Percentiles rank a stretch among this genome's conserved stretches.
Evolutionary conservation across 2,329 filamentous ascomycete species (phyloP).

Genomic region (Penicillium sp.): DNA sequence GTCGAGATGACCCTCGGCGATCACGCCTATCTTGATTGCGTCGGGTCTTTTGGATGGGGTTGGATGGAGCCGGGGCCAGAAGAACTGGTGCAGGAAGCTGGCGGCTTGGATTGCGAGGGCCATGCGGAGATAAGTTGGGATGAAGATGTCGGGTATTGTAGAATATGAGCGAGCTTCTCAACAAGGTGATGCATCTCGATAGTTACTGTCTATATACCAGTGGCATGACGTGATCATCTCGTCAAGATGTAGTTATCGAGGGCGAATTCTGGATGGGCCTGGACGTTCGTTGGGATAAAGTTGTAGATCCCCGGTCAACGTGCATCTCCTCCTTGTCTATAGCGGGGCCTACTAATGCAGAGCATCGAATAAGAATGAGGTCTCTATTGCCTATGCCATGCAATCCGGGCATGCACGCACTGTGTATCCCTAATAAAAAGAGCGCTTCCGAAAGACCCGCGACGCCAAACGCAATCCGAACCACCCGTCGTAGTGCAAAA

Average conservation of each 20-base stretch:
- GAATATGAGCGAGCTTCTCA: too few species aligned
- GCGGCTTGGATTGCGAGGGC: slow-evolving; percentile 24
- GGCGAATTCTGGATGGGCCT: too few species aligned
- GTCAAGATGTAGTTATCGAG: slow-evolving; percentile 5
- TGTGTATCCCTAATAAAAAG: too few species aligned
- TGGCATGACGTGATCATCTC: slow-evolving; percentile 2
- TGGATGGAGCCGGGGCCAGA: slow-evolving; percentile 21
- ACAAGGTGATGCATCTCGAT: too few species aligned
- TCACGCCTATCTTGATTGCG: slow-evolving; percentile 19
- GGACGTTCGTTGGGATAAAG: too few species aligned
- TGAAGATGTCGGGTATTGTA: too few species aligned
- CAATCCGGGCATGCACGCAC: background rate
- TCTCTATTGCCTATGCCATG: background rate
- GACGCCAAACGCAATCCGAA: background rate
- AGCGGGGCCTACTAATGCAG: too few species aligned
- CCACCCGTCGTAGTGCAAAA: too few species aligned
- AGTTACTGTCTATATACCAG: too few species aligned
- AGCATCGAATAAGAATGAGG: too few species aligned
- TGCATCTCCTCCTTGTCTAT: too few species aligned
- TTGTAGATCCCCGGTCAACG: too few species aligned
- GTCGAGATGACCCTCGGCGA: background rate
- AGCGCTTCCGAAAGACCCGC: background rate
- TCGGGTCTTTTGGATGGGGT: slow-evolving; percentile 22
- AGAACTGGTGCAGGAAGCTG: slow-evolving; percentile 26
- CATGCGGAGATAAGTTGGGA: slow-evolving; percentile 14